Percentiles rank a stretch among this genome's conserved stretches.
Evolutionary conservation across 2,329 filamentous ascomycete genomes (phyloP).

Genomic region (Calonectria ilicicola): DNA sequence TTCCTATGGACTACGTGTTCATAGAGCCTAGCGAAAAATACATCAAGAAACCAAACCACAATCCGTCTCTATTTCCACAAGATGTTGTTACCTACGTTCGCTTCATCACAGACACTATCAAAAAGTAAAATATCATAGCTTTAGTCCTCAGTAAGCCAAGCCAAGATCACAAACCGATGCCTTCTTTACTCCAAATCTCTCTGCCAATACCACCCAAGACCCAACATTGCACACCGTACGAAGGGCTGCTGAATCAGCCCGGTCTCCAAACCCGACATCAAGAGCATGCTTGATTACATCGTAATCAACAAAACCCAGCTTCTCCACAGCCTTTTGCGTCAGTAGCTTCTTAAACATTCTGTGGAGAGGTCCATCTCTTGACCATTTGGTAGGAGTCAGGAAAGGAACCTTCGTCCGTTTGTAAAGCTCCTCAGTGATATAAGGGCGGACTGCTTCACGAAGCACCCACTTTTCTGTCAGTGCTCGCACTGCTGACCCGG

Average conservation of each 20-base stretch:
- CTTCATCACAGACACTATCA: too few species aligned
- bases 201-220: not conserved
- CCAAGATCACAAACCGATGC: not conserved
- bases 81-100: too few species aligned
- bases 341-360: not conserved
- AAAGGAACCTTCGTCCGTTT: not conserved
- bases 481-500: not conserved
- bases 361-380: not conserved
- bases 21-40: too few species aligned
- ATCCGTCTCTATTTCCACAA: too few species aligned
- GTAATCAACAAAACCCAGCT: not conserved
- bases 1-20: too few species aligned
- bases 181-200: not conserved
- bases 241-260: not conserved
- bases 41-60: too few species aligned
- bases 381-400: not conserved
- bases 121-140: too few species aligned
- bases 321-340: not conserved
- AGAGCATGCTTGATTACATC: not conserved
- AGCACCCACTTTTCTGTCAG: slow-evolving; percentile 5
- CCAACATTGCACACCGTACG: not conserved
- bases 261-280: not conserved
- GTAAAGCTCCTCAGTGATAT: slow-evolving; percentile 2
- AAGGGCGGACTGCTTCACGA: not conserved
- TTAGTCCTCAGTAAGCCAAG: not conserved